Percentiles rank a stretch among this genome's conserved stretches.
phyloP scores from a whole-genome alignment of 2,329 filamentous ascomycete species.

The Knufia petricola region DNA sequence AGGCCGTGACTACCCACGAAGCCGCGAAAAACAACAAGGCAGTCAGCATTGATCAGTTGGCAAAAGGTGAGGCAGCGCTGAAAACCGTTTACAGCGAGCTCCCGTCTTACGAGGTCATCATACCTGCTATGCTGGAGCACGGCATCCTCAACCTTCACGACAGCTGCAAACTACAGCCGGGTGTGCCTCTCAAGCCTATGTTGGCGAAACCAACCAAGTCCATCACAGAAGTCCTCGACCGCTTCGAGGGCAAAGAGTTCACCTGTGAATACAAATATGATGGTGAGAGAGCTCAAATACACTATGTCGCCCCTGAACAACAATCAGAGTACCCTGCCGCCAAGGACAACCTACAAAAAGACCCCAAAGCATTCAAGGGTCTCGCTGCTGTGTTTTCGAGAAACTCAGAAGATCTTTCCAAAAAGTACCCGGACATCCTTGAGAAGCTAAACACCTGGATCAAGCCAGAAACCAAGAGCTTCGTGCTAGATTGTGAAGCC shows the following conservation, averaged over 20 bases:
- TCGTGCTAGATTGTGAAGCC: slow-evolving; percentile 96
- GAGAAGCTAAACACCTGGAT: slow-evolving; percentile 83
- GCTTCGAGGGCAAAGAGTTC: slow-evolving; percentile 89
- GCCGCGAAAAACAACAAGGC: slow-evolving; percentile 57
- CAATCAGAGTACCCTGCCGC: slow-evolving; percentile 57
- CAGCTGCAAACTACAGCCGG: slow-evolving; percentile 82
- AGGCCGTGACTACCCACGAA: slow-evolving; percentile 80
- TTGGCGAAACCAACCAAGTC: slow-evolving; percentile 96
- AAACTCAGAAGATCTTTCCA: slow-evolving; percentile 93
- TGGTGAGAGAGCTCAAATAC: slow-evolving; percentile 94
- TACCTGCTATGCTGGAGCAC: slow-evolving; percentile 77
- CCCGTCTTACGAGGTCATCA: slow-evolving; percentile 88
- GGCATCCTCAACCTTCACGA: slow-evolving; percentile 76
- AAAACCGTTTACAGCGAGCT: slow-evolving; percentile 92
- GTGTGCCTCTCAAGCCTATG: slow-evolving; percentile 95
- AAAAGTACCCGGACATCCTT: slow-evolving; percentile 95
- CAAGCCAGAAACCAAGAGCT: slow-evolving; percentile 79
- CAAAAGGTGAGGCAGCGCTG: slow-evolving; percentile 71
- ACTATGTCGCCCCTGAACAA: slow-evolving; percentile 81
- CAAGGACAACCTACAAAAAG: slow-evolving; percentile 53
- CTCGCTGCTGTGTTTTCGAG: slow-evolving; percentile 91
- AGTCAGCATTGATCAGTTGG: slow-evolving; percentile 62
- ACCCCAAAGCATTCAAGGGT: slow-evolving; percentile 47
- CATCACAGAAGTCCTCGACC: slow-evolving; percentile 92
- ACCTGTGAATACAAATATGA: slow-evolving; percentile 99